Base-by-base conservation (phyloP, 176 grass and related monocot genomes). In the Leersia perrieri region DNA sequence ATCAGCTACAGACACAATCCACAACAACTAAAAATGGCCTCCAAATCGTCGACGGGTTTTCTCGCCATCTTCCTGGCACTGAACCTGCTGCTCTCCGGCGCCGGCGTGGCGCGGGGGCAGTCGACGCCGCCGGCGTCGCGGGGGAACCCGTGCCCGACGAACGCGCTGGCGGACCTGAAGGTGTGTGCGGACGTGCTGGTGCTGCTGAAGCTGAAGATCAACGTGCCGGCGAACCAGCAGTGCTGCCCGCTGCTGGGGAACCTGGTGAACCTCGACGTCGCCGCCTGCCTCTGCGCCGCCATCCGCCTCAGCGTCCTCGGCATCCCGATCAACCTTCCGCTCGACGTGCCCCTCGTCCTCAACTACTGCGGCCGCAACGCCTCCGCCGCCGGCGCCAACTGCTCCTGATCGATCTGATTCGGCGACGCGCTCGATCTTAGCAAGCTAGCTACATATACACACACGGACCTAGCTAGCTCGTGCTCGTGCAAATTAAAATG, bases 351-450 rank as follows among this genome's bases (percentile, higher is more conserved):
- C 23, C 87, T 93, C 63, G 30, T 92, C 27, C 63, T 89, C 65
- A 92, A 89, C 83, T 89, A 80, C 90, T 92, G 90, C 87, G 83
- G 78, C 41, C 83, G 67, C 12, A 89, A 85, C 44, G 78, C 66
- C 0, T 60, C 87, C 1, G 66, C 82, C 14, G 76, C 75, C 12
- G 75, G 87, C 3, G 72, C 70, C 20, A 89, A 75, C 2, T 89
- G 87, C 72, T 85, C 77, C 7, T 79, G 67, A 81, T 30, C 20
- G 67, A 81, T 30, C 20, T 18, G 3, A 16, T 20, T 18, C 47
- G 47, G 16, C 47, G 47, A 7, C 41, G 41, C n/a, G n/a, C n/a
- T n/a, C n/a, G n/a, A n/a, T n/a, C n/a, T n/a, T n/a, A n/a, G n/a
- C n/a, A n/a, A n/a, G n/a, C n/a, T n/a, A n/a, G n/a, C n/a, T n/a